Evolutionary conservation across 2,329 filamentous ascomycete genomes (phyloP), one percentile per base, ranked within the genome.

Genomic region (Fusarium graminum): DNA sequence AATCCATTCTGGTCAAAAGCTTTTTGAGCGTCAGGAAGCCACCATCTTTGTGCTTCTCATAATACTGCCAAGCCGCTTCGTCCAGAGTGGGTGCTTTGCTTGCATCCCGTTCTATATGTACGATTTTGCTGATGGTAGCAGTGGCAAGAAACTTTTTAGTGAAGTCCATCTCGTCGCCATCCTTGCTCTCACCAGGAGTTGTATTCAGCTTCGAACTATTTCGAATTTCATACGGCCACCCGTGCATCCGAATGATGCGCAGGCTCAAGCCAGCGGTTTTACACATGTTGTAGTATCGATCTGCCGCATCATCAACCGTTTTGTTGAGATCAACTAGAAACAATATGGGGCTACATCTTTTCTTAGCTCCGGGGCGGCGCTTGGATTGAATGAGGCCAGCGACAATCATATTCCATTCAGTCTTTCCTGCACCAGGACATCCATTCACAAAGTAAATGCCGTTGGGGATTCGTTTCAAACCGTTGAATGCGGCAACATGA

Each of bases 241-340:
- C 76, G 40, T 80, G 74, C 76, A 82, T 79, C 5, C 80, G 72
- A 9, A 82, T 73, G 6, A 81, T 74, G 3, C 69, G 71, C 28
- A 78, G 46, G 2, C 72, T 64, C 2, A 82, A 59, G 0, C 79
- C 77, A 0, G 77, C 75, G 1, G 72, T 72, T 16, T 74, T 74
- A 53, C 78, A 78, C 2, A 83, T 70, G 4, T 63, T 69, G 16
- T 75, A 72, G n/a, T 82, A 80, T 7, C 81, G 77, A 51, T 78
- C 76, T 0, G 80, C 81, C 0, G 80, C 79, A 43, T 83, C 81
- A 36, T 83, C 80, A 1, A 81, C 76, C 0, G 82, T 80, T 41
- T 81, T 78, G 66, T 84, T 84, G 52, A 84, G 79, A 51, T 84
- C 82, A 2, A 83, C 74, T 0, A 84, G 68, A 46, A 82, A 83